These are phyloP conservation scores for Aspergillus intermedius DNA, from an alignment of 2,329 filamentous ascomycete species.

Conservation along the genomic window DNA sequence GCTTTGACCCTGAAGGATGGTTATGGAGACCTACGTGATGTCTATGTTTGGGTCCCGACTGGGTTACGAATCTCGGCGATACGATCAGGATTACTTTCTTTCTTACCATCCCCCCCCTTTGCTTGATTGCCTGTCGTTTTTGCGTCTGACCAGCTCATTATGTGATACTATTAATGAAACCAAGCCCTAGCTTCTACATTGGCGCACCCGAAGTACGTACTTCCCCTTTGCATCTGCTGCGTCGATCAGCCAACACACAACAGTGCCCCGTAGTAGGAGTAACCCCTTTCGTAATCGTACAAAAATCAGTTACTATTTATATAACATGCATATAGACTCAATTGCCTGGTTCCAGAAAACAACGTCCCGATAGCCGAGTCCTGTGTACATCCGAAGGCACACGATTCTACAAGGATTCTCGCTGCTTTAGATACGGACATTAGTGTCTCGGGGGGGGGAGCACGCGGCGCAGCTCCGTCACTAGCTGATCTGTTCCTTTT, in stretches of 20 bases:
- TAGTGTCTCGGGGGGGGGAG: slow-evolving; percentile 33
- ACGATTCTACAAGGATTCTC: slow-evolving; percentile 8
- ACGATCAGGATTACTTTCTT: not conserved
- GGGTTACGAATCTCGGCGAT: not conserved
- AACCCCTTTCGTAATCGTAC: no score
- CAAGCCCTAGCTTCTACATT: no score
- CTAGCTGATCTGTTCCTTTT: slow-evolving; percentile 4
- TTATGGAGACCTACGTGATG: slow-evolving; percentile 27
- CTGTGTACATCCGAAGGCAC: no score
- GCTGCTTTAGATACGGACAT: slow-evolving; percentile 18
- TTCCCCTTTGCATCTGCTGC: no score
- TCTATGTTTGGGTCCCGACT: no score
- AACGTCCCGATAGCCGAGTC: not conserved
- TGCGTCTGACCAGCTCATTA: no score
- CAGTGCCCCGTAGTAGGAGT: no score
- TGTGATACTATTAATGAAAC: no score
- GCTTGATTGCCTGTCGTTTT: no score
- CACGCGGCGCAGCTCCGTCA: slow-evolving; percentile 20
- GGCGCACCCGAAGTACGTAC: no score
- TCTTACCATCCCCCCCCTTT: no score
- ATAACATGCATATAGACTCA: not conserved
- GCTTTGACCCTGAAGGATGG: slow-evolving; percentile 46
- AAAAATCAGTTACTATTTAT: not conserved
- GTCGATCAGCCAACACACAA: no score
- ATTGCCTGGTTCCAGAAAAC: not conserved